Conservation (phyloP, 2,329 filamentous ascomycete genomes). For the Ophiocordyceps camponoti-floridani region DNA sequence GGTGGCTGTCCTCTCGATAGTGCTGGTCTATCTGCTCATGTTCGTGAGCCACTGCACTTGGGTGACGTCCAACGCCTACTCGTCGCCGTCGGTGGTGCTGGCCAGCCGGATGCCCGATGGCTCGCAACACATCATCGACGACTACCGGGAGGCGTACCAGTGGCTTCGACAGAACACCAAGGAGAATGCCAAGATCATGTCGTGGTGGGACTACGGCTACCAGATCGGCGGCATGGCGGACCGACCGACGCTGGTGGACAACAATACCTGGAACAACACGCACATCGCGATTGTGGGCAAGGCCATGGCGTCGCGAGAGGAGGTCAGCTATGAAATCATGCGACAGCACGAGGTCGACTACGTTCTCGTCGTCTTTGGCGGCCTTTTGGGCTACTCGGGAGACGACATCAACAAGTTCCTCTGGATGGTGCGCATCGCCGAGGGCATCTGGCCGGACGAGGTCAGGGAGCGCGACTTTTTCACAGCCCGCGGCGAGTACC, state of each 20-base stretch:
- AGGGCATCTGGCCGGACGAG: conserved; percentile 99
- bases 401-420: conserved; percentile 99
- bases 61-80: conserved; percentile 98
- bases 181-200: conserved; percentile 95
- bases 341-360: conserved; percentile 98
- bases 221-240: conserved; percentile 99
- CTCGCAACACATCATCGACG: conserved; percentile 95
- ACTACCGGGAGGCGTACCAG: conserved; percentile 98
- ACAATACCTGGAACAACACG: conserved; percentile 99
- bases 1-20: conserved; percentile 50
- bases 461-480: conserved; percentile 96
- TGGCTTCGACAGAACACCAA: conserved; percentile 97
- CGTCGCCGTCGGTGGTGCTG: conserved; percentile 89
- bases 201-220: conserved; percentile 99
- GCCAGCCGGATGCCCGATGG: conserved; percentile 86
- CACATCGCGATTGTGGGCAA: conserved; percentile 98
- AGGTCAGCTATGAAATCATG: conserved; percentile 97
- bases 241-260: conserved; percentile 89
- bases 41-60: conserved; percentile 98
- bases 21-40: conserved; percentile 67
- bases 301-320: conserved; percentile 93
- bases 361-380: conserved; percentile 92
- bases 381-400: conserved; percentile 87
- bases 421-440: conserved; percentile 98
- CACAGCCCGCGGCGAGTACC: conserved; percentile 82